phyloP scores from a whole-genome alignment of 2,329 filamentous ascomycete genomes.

The Diaporthe citriasiana region DNA sequence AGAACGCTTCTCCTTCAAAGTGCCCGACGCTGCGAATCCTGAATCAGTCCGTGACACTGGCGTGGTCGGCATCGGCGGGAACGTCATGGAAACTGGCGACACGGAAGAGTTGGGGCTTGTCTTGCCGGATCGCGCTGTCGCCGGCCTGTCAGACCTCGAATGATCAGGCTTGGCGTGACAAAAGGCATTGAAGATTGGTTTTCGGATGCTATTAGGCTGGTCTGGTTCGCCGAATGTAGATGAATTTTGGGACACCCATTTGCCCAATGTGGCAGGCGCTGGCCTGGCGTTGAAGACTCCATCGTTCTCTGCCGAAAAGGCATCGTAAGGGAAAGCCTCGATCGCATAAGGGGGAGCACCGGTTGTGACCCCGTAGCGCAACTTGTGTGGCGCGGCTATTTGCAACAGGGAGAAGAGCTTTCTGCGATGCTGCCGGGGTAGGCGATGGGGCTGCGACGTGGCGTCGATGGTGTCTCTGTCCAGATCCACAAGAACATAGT shows the following conservation, averaged over 20 bases:
- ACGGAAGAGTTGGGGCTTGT: conserved; percentile 74
- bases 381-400: conserved; percentile 89
- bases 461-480: conserved; percentile 93
- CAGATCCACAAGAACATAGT: conserved; percentile 94
- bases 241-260: conserved; percentile 91
- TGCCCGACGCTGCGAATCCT: conserved; percentile 87
- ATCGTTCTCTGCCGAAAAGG: conserved; percentile 89
- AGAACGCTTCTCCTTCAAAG: conserved; percentile 92
- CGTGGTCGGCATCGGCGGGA: conserved; percentile 81
- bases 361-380: conserved; percentile 86
- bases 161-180: conserved; percentile 79
- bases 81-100: conserved; percentile 84
- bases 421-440: conserved; percentile 89
- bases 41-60: conserved; percentile 92
- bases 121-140: conserved; percentile 76
- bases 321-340: conserved; percentile 91
- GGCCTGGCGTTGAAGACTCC: conserved; percentile 83
- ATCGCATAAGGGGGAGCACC: conserved; percentile 94
- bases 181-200: conserved; percentile 92
- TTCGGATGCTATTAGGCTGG: conserved; percentile 63
- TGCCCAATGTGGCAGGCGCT: conserved; percentile 79
- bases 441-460: conserved; percentile 79
- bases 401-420: conserved; percentile 92
- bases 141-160: conserved; percentile 79
- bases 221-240: conserved; percentile 83